These are phyloP conservation scores for Berberis vulgaris DNA, from an alignment of 164 flowering plant genomes.

Conservation along the genomic window DNA sequence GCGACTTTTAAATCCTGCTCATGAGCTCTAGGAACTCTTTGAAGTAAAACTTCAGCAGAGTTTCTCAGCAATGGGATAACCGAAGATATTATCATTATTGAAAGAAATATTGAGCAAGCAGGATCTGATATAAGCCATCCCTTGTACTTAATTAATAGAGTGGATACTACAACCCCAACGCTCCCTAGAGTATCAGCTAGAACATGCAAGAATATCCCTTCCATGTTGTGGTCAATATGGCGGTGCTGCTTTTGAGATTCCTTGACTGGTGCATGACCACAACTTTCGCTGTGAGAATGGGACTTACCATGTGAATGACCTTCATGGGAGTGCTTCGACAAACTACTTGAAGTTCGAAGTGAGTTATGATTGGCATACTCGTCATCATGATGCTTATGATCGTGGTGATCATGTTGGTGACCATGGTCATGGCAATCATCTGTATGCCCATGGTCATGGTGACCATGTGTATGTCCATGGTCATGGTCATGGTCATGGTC, in stretches of 20 bases:
- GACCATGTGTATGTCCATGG: slow-evolving; percentile 15
- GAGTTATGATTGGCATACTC: slow-evolving; percentile 6
- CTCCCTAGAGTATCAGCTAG: slow-evolving; percentile 96
- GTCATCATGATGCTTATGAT: slow-evolving; percentile 15
- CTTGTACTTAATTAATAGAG: slow-evolving; percentile 82
- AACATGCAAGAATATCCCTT: slow-evolving; percentile 96
- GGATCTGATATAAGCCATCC: slow-evolving; percentile 96
- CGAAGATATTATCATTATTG: slow-evolving; percentile 69
- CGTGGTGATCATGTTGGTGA: slow-evolving; percentile 17
- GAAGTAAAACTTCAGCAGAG: slow-evolving; percentile 87
- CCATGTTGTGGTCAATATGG: slow-evolving; percentile 97
- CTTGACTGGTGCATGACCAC: slow-evolving; percentile 10
- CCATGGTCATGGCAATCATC: slow-evolving; percentile 15
- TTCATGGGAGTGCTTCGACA: slow-evolving; percentile 13
- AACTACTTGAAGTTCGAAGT: slow-evolving; percentile 8
- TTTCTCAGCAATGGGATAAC: slow-evolving; percentile 82
- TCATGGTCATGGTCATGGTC: slow-evolving; percentile 19
- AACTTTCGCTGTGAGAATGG: slow-evolving; percentile 9
- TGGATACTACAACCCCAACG: slow-evolving; percentile 95
- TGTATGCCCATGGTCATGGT: slow-evolving; percentile 16
- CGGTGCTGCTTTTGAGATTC: slow-evolving; percentile 37
- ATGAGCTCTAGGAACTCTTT: slow-evolving; percentile 71
- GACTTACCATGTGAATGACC: slow-evolving; percentile 8
- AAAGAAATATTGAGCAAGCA: slow-evolving; percentile 90
- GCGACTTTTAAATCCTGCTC: slow-evolving; percentile 60